These are phyloP conservation scores for Naegleria gruberi DNA, from an alignment of 208 protist species.

Conservation along the genomic window DNA sequence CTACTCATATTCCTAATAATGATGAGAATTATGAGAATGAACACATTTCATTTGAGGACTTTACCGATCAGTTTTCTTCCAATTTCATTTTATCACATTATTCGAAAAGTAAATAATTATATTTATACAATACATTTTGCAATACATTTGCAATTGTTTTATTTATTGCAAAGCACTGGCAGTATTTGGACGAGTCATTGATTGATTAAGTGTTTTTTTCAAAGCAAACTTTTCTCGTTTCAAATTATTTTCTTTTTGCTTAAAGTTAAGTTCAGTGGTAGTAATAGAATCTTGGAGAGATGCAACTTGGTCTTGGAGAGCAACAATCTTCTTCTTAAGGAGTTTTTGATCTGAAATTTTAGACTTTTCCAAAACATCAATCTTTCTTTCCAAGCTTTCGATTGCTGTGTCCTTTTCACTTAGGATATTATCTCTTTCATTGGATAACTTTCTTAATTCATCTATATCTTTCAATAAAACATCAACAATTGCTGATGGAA, in stretches of 20 bases:
- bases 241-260: neutral
- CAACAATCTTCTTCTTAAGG: neutral
- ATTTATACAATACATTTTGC: no score
- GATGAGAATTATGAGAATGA: no score
- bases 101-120: no score
- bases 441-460: neutral
- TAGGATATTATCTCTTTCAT: neutral
- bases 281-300: neutral
- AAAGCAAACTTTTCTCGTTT: neutral
- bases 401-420: neutral
- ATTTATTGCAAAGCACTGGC: neutral
- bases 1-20: neutral
- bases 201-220: neutral
- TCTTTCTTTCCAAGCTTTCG: neutral
- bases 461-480: neutral
- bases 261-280: neutral
- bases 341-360: neutral
- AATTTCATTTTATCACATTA: neutral
- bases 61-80: neutral
- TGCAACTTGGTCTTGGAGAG: neutral
- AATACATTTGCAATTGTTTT: neutral
- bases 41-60: neutral
- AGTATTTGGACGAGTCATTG: neutral
- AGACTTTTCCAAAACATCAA: conserved; percentile 3
- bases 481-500: neutral